Evolutionary conservation across 2,329 filamentous ascomycete species (phyloP), one percentile per base, ranked within the genome.

Genomic region (Trichoderma brevicompactum): DNA sequence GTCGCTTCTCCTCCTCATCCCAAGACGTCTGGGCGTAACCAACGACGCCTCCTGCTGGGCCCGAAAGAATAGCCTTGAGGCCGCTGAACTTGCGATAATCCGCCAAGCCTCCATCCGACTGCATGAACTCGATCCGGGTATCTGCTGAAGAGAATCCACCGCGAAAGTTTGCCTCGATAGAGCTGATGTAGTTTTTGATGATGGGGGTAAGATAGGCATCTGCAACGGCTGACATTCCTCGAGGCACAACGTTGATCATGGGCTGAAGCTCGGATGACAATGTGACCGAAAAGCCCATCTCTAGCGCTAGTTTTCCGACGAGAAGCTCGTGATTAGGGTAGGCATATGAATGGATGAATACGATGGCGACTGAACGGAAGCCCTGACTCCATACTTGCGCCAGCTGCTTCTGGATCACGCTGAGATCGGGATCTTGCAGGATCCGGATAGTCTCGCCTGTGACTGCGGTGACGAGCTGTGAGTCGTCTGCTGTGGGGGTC

Each of bases 1-100:
- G 89, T 0, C 80, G 88, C 69, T 85, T 86, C 49, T 88, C 89
- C 12, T 86, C 79, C 0, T 85, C 81, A 66, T 92, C 89, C 75
- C 89, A 92, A 1, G 86, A 90, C 0, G 90, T 92, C 12, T 89
- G 80, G 3, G 90, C 89, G 74, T 92, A 92, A 2, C 90, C 90
- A 0, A 92, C 89, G 0, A 92, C 90, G 53, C 90, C 90, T 15
- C 89, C 90, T n/a, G 90, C 90, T 5, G 90, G 90, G 0, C 90
- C 90, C 1, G 87, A 91, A 0, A 93, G 75, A 46, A 93, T 91
- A 0, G 88, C 89, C 68, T 86, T 84, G 6, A 92, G 77, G 0
- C 90, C 90, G 15, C 86, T 89, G 72, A 92, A 92, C 63, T 82
- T 84, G 67, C 83, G 80, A 5, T 87, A 85, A 69, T 87, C 84